A percentile compares a stretch with the other conserved stretches of the same genome.
phyloP scores from a whole-genome alignment of 306 rosid genomes.

The Luffa acutangula region DNA sequence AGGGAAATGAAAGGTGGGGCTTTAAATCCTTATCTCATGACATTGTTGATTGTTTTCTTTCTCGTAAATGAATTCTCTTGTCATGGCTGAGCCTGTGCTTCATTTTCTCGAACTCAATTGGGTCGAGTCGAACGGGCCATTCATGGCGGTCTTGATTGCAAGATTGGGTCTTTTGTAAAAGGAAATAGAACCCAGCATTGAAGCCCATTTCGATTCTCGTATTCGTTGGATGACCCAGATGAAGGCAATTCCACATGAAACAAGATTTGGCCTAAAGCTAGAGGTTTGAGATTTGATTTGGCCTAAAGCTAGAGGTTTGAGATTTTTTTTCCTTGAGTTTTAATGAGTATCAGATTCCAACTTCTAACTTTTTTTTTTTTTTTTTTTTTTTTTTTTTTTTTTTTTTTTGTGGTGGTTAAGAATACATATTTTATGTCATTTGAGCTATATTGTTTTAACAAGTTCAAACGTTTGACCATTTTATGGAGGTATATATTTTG shows the following conservation, averaged over 20 bases:
- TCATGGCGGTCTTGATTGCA: neutral
- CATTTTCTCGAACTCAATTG: neutral
- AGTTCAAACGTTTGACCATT: too few relatives aligned
- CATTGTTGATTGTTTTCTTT: slow-evolving; percentile 11
- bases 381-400: too few relatives aligned
- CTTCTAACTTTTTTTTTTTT: too few relatives aligned
- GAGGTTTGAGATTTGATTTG: neutral
- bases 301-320: neutral
- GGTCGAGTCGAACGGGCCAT: neutral
- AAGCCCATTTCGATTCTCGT: neutral
- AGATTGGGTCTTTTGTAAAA: neutral
- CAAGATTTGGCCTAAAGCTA: neutral
- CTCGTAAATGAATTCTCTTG: neutral
- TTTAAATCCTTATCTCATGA: slow-evolving; percentile 66
- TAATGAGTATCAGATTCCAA: too few relatives aligned
- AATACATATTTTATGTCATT: too few relatives aligned
- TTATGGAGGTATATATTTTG: too few relatives aligned
- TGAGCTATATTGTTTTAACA: too few relatives aligned
- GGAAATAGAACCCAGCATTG: neutral
- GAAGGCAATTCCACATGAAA: neutral
- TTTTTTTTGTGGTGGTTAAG: too few relatives aligned
- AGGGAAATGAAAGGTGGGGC: slow-evolving; percentile 79
- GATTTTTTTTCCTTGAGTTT: too few relatives aligned
- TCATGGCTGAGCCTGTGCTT: neutral
- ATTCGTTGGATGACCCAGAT: neutral